Conservation (phyloP, 768 basidiomycete genomes). For the Dacryopinax primogenitus region DNA sequence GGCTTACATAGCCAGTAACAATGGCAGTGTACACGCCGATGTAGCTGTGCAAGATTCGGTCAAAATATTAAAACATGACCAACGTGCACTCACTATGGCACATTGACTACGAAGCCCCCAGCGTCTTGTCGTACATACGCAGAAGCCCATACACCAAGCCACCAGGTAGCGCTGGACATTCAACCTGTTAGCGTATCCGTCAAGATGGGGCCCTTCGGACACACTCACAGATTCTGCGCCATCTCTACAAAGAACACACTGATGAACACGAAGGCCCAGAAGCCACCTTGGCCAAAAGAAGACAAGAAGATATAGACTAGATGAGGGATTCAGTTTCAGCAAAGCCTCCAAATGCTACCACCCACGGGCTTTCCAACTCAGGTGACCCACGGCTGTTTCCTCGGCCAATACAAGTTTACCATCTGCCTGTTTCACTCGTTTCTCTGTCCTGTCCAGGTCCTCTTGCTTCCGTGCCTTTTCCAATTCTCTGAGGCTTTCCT, state of each 20-base stretch:
- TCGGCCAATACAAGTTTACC: background rate
- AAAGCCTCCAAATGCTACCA: conserved; percentile 24
- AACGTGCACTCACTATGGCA: background rate
- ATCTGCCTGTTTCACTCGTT: background rate
- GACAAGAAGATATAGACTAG: background rate
- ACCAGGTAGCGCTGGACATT: conserved; percentile 1
- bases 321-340: conserved; percentile 21
- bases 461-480: conserved; percentile 18
- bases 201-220: background rate
- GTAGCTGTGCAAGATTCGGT: conserved; percentile 23
- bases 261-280: background rate
- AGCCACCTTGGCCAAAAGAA: background rate
- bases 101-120: conserved; percentile 21
- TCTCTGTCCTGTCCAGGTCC: background rate
- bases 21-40: conserved; percentile 24
- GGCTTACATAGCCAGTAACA: conserved; percentile 17
- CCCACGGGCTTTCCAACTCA: conserved; percentile 6
- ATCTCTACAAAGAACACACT: background rate
- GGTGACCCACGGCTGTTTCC: background rate
- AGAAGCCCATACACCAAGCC: background rate
- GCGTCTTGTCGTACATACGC: conserved; percentile 14
- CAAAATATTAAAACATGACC: conserved; percentile 11
- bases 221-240: background rate
- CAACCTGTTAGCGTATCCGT: background rate
- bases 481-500: conserved; percentile 17